Conservation (phyloP, 1,139 yeast genomes). For the Nakaseomyces delphensis region DNA sequence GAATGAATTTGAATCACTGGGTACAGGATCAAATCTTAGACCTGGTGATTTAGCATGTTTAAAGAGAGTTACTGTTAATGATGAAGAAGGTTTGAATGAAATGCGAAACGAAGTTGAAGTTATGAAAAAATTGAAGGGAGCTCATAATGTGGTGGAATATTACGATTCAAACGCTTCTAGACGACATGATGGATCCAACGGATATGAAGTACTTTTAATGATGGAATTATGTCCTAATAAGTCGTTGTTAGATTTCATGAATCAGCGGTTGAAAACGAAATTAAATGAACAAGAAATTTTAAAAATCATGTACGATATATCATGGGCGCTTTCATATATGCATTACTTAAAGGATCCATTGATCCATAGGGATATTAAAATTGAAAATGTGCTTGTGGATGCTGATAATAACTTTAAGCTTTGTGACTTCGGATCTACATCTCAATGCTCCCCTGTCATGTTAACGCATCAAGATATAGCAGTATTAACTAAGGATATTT, state of each 20-base stretch:
- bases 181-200: constrained; percentile 25
- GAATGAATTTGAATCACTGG: constrained; percentile 19
- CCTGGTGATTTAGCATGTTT: constrained; percentile 49
- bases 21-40: constrained; percentile 11
- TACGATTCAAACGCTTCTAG: constrained; percentile 95
- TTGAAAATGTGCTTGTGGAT: constrained; percentile 85
- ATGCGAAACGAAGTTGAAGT: constrained; percentile 75
- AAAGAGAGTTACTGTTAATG: constrained; percentile 68
- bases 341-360: constrained; percentile 75
- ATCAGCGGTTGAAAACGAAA: constrained; percentile 70
- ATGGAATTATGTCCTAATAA: constrained; percentile 90
- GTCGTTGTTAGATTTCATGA: constrained; percentile 90
- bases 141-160: constrained; percentile 73
- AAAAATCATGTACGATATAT: constrained; percentile 72
- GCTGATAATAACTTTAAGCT: constrained; percentile 64
- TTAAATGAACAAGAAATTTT: constrained; percentile 76
- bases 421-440: constrained; percentile 93
- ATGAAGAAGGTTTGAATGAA: constrained; percentile 57
- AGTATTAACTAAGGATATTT: constrained; percentile 67
- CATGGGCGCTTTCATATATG: constrained; percentile 79
- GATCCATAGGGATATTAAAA: constrained; percentile 88
- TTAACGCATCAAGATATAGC: constrained; percentile 37
- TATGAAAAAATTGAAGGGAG: constrained; percentile 74
- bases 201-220: constrained; percentile 76
- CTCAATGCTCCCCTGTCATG: constrained; percentile 44